A percentile compares a stretch with the other conserved stretches of the same genome.
Conservation (phyloP, 2,329 filamentous ascomycete species). For the Cladophialophora exuberans region DNA sequence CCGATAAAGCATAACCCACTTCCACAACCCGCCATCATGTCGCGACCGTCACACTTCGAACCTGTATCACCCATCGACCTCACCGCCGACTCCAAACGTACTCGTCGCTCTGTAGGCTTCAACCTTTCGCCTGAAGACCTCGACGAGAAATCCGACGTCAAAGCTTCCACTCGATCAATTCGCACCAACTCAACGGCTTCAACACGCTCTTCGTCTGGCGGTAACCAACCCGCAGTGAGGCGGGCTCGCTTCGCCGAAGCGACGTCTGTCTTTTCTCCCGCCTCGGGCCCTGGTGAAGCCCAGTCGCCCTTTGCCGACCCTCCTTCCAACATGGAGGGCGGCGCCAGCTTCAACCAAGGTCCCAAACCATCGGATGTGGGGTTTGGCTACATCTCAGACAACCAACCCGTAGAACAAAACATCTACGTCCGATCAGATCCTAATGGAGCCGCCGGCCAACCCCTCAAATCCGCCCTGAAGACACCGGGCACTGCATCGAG, state of each 20-base stretch:
- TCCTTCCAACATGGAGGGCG: conserved; percentile 35
- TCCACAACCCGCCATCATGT: conserved; percentile 34
- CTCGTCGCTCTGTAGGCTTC: conserved; percentile 35
- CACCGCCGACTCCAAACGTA: conserved; percentile 38
- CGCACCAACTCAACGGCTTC: conserved; percentile 36
- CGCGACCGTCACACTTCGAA: conserved; percentile 33
- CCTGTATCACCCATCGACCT: conserved; percentile 46
- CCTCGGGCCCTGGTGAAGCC: conserved; percentile 51
- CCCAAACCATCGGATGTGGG: conserved; percentile 76
- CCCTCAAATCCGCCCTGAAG: conserved; percentile 88
- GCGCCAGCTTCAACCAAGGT: conserved; percentile 57
- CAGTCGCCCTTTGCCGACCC: conserved; percentile 58
- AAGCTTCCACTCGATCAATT: conserved; percentile 26
- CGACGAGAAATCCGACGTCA: conserved; percentile 33
- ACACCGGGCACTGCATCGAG: conserved; percentile 80
- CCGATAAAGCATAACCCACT: conserved; percentile 12
- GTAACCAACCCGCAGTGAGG: conserved; percentile 50
- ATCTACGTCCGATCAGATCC: conserved; percentile 52
- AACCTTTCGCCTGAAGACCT: conserved; percentile 29
- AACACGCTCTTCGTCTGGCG: conserved; percentile 38
- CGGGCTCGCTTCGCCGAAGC: conserved; percentile 68
- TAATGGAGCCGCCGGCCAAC: conserved; percentile 41
- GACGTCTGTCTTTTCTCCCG: conserved; percentile 65
- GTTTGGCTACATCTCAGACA: conserved; percentile 81
- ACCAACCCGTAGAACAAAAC: conserved; percentile 51